phyloP scores from a whole-genome alignment of 768 basidiomycete species.

The Boletus sp. region DNA sequence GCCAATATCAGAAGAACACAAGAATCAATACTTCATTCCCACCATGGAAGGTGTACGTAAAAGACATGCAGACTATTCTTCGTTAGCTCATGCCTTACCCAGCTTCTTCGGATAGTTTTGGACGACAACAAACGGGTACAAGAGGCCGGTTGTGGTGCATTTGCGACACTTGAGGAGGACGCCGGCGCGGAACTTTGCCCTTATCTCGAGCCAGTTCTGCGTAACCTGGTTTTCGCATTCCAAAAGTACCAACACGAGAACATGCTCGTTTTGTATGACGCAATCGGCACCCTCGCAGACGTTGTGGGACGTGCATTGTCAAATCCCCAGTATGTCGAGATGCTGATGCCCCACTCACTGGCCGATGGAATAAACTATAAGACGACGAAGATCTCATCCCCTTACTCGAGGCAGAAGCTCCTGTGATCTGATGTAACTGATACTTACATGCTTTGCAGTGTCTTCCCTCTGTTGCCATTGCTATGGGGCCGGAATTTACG shows the following conservation, averaged over 20 bases:
- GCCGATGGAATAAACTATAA: constrained; percentile 84
- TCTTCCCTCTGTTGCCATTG: constrained; percentile 95
- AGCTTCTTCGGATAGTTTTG: constrained; percentile 96
- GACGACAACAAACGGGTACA: constrained; percentile 99
- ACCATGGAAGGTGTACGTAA: constrained; percentile 93
- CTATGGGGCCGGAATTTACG: constrained; percentile 85
- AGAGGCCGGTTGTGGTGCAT: constrained; percentile 98
- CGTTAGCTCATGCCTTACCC: constrained; percentile 1
- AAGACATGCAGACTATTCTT: constrained; percentile 16
- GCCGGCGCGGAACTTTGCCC: constrained; percentile 88
- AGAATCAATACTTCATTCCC: constrained; percentile 88
- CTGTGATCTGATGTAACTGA: constrained; percentile 1
- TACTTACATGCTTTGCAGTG: constrained; percentile 54
- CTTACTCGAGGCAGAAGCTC: constrained; percentile 75
- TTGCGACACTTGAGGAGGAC: constrained; percentile 98
- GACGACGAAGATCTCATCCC: constrained; percentile 93
- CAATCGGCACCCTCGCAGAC: constrained; percentile 97
- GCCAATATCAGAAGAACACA: constrained; percentile 81
- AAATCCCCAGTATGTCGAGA: constrained; percentile 85
- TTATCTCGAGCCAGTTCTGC: constrained; percentile 91
- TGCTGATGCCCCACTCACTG: constrained; percentile 95
- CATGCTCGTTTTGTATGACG: constrained; percentile 96
- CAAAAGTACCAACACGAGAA: constrained; percentile 99
- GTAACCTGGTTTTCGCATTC: constrained; percentile 94
- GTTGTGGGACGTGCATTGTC: constrained; percentile 88